Evolutionary conservation across 1,284 basidiomycete species (phyloP).

Genomic region (Malassezia slooffiae): DNA sequence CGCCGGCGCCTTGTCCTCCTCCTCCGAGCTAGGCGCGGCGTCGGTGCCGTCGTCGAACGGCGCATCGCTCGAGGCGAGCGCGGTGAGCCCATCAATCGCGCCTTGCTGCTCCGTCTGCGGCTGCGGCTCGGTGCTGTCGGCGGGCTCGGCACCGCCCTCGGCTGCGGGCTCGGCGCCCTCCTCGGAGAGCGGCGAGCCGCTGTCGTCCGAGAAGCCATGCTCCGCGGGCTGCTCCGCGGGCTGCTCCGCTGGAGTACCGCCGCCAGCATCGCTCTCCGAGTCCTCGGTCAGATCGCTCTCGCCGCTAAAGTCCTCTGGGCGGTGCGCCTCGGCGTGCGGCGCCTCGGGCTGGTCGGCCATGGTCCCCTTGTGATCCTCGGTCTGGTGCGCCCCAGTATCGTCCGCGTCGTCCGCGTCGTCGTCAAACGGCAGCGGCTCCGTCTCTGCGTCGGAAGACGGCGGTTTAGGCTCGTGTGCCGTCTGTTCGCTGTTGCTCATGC

Average conservation of each 20-base stretch:
- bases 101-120: slow-evolving; percentile 4
- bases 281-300: slow-evolving; percentile 7
- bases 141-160: too few relatives aligned
- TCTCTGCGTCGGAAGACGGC: slow-evolving; percentile 34
- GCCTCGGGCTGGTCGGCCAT: too few relatives aligned
- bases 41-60: slow-evolving; percentile 8
- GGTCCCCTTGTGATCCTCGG: slow-evolving; percentile 1
- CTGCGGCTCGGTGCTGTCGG: too few relatives aligned
- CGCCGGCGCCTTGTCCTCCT: slow-evolving; percentile 20
- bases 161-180: slow-evolving; percentile 9
- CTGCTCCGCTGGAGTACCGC: background rate
- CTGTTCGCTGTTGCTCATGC: background rate
- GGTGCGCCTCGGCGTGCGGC: background rate
- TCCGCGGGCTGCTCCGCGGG: background rate
- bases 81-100: slow-evolving; percentile 33
- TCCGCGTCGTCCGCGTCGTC: slow-evolving; percentile 12
- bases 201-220: background rate
- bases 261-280: background rate
- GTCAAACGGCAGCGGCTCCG: slow-evolving; percentile 38
- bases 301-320: background rate
- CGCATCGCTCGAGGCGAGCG: slow-evolving; percentile 30
- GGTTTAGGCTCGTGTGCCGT: too few relatives aligned
- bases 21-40: slow-evolving; percentile 11
- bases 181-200: slow-evolving; percentile 5
- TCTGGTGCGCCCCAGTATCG: too few relatives aligned